Base-by-base conservation (phyloP, 2,329 filamentous ascomycete genomes). In the Cladosporium cucumerinum region DNA sequence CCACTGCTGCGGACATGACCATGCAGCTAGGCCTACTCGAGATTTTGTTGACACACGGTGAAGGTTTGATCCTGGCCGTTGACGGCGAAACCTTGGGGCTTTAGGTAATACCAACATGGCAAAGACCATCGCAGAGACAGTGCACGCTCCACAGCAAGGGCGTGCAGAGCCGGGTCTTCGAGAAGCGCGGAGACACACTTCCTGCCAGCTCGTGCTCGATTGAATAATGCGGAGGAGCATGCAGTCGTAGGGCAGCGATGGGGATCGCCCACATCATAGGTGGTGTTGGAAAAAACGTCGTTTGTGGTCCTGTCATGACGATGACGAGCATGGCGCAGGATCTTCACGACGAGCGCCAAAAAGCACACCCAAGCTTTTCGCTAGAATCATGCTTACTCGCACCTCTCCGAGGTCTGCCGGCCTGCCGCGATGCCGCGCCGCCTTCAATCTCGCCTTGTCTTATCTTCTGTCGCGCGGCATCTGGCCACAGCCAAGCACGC, bases 291-390 rank as follows among this genome's bases (percentile, higher is more conserved):
- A 61, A 28, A 51, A 51, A 32, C 46, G 36, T 28, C 36, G 30
- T 21, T 21, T 8, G 54, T 57, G 39, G 18, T 21, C n/a, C 30
- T 36, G n/a, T 25, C 43, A 28, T 0, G 39, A 23, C 30, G 48
- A 61, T 61, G 59, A 61, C 59, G 59, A 61, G 23, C 25, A 34
- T 52, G 26, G 48, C 59, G 59, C 59, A 61, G 59, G 59, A 61
- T 61, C 59, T 61, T 39, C 59, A 52, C 52, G 32, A 21, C 51
- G 5, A 54, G 30, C 51, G 32, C 51, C 26, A 30, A 28, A 54
- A 54, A 54, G 59, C 59, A 48, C 59, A 51, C 30, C 46, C 59
- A 61, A 61, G 59, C 59, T 61, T 61, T 25, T n/a, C 39, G 25
- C 28, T 54, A 54, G 49, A 43, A 48, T 48, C 36, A 60, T 48